Conservation (phyloP, 371 early-diverging fungal species). For the Cladochytrium tenue region DNA sequence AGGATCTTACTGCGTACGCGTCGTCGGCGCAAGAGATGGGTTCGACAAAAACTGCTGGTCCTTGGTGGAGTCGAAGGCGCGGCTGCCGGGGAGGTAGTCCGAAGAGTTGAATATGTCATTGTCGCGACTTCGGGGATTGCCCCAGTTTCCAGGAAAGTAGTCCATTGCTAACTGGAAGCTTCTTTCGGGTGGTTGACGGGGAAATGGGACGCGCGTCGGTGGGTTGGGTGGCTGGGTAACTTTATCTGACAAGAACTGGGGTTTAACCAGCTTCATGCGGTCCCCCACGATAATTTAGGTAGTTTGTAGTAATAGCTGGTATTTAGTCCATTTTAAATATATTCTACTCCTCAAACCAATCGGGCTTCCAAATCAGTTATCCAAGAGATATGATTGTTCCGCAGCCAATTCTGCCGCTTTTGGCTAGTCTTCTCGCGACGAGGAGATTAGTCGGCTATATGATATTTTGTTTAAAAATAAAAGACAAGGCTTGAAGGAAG, state of each 20-base stretch:
- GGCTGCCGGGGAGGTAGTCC: constrained; percentile 59
- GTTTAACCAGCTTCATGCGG: neutral
- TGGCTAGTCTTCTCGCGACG: constrained; percentile 1
- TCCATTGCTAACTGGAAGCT: too few relatives aligned
- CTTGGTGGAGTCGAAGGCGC: constrained; percentile 27
- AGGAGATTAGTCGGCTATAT: neutral
- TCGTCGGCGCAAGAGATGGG: constrained; percentile 28
- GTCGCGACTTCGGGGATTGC: constrained; percentile 73
- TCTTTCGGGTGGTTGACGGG: too few relatives aligned
- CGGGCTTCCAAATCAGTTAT: neutral
- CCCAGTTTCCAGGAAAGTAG: constrained; percentile 81
- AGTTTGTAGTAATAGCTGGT: too few relatives aligned
- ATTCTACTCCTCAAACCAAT: constrained; percentile 8
- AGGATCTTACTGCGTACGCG: constrained; percentile 32
- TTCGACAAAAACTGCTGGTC: constrained; percentile 13
- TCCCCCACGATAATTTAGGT: too few relatives aligned
- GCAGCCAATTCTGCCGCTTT: constrained; percentile 1
- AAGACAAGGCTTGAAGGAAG: constrained; percentile 5
- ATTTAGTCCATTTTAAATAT: constrained; percentile 2
- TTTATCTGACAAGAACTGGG: too few relatives aligned
- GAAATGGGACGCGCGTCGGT: too few relatives aligned
- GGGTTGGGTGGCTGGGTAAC: too few relatives aligned
- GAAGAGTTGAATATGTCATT: constrained; percentile 23
- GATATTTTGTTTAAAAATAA: neutral
- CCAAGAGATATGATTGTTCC: neutral